These are phyloP conservation scores for Naematelia aurantialba DNA, from an alignment of 768 basidiomycete genomes.

Conservation along the genomic window DNA sequence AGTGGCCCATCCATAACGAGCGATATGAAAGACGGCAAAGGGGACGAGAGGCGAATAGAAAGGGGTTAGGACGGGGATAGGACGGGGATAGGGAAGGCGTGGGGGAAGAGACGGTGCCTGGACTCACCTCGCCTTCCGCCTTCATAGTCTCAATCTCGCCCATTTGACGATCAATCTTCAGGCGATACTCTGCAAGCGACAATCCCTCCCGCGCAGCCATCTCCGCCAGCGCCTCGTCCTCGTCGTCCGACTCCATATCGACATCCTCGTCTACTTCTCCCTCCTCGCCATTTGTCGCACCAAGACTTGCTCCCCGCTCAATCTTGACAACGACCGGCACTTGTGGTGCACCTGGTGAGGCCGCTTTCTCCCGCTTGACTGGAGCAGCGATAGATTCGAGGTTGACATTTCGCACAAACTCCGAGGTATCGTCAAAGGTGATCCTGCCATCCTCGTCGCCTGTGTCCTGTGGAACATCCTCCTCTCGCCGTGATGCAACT, in stretches of 20 bases:
- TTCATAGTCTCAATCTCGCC: conserved; percentile 72
- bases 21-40: background rate
- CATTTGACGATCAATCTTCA: conserved; percentile 63
- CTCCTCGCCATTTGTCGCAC: conserved; percentile 55
- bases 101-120: background rate
- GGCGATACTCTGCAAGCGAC: conserved; percentile 47
- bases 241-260: conserved; percentile 72
- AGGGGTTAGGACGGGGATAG: too few relatives aligned
- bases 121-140: conserved; percentile 53
- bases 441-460: conserved; percentile 56
- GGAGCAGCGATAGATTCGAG: conserved; percentile 34
- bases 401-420: conserved; percentile 72
- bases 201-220: conserved; percentile 50
- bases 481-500: conserved; percentile 51
- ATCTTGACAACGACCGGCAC: conserved; percentile 45
- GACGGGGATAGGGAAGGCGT: background rate
- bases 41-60: too few relatives aligned
- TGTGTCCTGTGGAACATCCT: conserved; percentile 51
- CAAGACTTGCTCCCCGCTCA: conserved; percentile 54
- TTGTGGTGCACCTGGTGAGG: conserved; percentile 36
- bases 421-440: conserved; percentile 92
- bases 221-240: conserved; percentile 62
- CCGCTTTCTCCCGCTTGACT: conserved; percentile 52
- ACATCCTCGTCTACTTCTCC: conserved; percentile 66
- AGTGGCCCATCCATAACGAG: background rate